Percentiles rank a stretch among this genome's conserved stretches.
Conservation (phyloP, 164 flowering plant species). For the Nymphaea colorata region DNA sequence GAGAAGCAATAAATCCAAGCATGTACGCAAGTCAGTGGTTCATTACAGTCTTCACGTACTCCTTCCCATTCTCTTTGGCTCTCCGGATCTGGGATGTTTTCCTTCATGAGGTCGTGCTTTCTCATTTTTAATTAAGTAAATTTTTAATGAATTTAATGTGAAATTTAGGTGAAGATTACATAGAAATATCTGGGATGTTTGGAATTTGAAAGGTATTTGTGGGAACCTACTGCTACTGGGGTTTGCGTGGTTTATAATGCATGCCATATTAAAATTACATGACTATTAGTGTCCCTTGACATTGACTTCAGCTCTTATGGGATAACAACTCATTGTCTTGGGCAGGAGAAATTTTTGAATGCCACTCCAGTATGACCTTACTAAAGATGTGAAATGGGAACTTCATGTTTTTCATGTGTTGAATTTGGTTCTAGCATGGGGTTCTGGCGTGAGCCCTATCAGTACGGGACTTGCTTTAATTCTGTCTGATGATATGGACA, state of each 20-base stretch:
- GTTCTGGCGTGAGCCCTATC: too few relatives aligned
- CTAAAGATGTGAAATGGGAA: too few relatives aligned
- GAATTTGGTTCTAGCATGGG: too few relatives aligned
- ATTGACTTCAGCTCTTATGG: background rate
- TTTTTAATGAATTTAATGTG: background rate
- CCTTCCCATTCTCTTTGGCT: slow-evolving; percentile 93
- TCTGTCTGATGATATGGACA: too few relatives aligned
- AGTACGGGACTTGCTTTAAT: too few relatives aligned
- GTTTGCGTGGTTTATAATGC: background rate
- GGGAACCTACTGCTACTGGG: too few relatives aligned
- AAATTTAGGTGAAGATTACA: background rate
- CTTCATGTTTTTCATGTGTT: too few relatives aligned
- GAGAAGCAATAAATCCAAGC: slow-evolving; percentile 90
- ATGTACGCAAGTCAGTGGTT: slow-evolving; percentile 99
- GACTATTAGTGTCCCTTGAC: background rate
- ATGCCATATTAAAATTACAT: background rate
- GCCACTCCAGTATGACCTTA: too few relatives aligned
- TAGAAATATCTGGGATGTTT: too few relatives aligned
- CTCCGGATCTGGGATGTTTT: slow-evolving; percentile 99
- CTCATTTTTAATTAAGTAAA: background rate
- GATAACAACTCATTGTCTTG: too few relatives aligned
- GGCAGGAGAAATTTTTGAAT: too few relatives aligned
- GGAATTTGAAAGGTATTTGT: too few relatives aligned
- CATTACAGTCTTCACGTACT: slow-evolving; percentile 97
- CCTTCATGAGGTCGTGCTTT: slow-evolving; percentile 67